Conservation (phyloP, 2,329 filamentous ascomycete species). For the Cercospora nicotianae region DNA sequence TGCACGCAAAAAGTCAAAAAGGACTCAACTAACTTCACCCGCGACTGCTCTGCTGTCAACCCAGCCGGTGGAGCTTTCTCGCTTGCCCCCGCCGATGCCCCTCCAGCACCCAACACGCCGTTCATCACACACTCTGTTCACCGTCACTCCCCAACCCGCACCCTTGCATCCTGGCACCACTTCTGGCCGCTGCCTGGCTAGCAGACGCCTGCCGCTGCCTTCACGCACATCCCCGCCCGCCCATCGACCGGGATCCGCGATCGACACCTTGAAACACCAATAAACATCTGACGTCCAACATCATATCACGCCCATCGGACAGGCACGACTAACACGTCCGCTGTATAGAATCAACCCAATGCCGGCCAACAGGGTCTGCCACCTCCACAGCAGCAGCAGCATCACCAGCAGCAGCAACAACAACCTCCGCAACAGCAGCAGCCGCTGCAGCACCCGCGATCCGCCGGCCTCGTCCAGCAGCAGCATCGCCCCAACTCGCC, state of each 20-base stretch:
- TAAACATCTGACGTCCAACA: conserved; percentile 22
- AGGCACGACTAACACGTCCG: conserved; percentile 26
- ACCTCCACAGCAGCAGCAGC: conserved; percentile 60
- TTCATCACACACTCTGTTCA: conserved; percentile 12
- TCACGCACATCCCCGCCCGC: conserved; percentile 6
- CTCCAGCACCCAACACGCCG: conserved; percentile 9
- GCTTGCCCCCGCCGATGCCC: conserved; percentile 17
- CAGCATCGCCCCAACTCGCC: conserved; percentile 66
- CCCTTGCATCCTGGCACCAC: conserved; percentile 18
- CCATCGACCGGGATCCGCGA: conserved; percentile 22
- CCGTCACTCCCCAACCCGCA: conserved; percentile 15
- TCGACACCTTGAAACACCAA: conserved; percentile 24
- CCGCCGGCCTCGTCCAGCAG: conserved; percentile 71
- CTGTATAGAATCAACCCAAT: conserved; percentile 34
- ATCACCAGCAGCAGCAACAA: conserved; percentile 63
- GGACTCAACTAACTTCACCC: background rate
- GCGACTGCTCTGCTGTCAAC: conserved; percentile 9
- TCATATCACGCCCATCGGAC: conserved; percentile 15
- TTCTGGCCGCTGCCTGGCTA: conserved; percentile 11
- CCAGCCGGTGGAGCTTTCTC: conserved; percentile 13
- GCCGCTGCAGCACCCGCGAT: conserved; percentile 69
- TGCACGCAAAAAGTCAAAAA: conserved; percentile 28
- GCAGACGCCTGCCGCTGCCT: conserved; percentile 13
- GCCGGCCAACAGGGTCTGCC: conserved; percentile 64
- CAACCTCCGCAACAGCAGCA: conserved; percentile 32